These are phyloP conservation scores for Boletus pseudo-olivaceus DNA, from an alignment of 768 basidiomycete species.

Conservation along the genomic window DNA sequence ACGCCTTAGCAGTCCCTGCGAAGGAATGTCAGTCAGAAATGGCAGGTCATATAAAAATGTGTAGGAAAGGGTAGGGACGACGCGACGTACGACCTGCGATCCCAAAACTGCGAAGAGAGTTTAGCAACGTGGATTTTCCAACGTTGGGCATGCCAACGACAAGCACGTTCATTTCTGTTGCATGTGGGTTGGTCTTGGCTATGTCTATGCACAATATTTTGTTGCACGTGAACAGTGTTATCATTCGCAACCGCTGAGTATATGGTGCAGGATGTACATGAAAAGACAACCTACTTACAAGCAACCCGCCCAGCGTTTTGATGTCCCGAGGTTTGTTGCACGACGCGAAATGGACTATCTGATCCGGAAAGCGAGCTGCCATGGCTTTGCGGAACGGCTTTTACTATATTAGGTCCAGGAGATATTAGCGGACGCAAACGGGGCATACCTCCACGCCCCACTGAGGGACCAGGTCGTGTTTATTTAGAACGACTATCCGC, in stretches of 20 bases:
- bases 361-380: constrained; percentile 66
- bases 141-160: constrained; percentile 99
- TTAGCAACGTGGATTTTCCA: constrained; percentile 93
- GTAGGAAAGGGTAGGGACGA: constrained; percentile 3
- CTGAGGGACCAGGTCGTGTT: constrained; percentile 84
- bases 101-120: constrained; percentile 83
- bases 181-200: constrained; percentile 64
- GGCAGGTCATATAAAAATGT: not conserved
- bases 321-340: constrained; percentile 67
- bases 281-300: constrained; percentile 62
- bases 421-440: constrained; percentile 4
- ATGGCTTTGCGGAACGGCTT: constrained; percentile 77
- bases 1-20: constrained; percentile 78
- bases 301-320: constrained; percentile 55
- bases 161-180: constrained; percentile 79
- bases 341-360: constrained; percentile 67
- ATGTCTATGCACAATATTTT: constrained; percentile 45
- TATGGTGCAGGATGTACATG: not conserved
- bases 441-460: constrained; percentile 78
- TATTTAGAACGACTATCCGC: constrained; percentile 88
- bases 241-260: not conserved
- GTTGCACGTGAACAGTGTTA: not conserved
- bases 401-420: constrained; percentile 11
- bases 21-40: constrained; percentile 1
- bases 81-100: constrained; percentile 73